Evolutionary conservation across 345 rosid genomes (phyloP).

Genomic region (Lepidium africanum): DNA sequence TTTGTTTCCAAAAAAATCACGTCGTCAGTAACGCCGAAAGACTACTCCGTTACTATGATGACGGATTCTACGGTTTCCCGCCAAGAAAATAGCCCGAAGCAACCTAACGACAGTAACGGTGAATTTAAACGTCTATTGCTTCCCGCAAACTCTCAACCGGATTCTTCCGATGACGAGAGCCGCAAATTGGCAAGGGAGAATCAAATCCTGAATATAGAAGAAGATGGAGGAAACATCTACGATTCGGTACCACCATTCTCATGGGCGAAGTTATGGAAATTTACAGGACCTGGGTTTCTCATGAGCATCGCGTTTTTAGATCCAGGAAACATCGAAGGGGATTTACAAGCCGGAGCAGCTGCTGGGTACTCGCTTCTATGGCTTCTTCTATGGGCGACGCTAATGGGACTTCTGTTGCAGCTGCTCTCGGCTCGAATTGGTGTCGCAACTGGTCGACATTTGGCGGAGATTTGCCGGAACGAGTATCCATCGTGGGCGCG

Average conservation of each 20-base stretch:
- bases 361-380: constrained; percentile 87
- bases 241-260: constrained; percentile 66
- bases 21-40: constrained; percentile 17
- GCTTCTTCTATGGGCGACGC: constrained; percentile 87
- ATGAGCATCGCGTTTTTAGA: constrained; percentile 93
- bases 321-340: constrained; percentile 94
- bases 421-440: constrained; percentile 83
- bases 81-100: constrained; percentile 18
- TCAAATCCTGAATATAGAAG: constrained; percentile 39
- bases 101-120: constrained; percentile 24
- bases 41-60: constrained; percentile 17
- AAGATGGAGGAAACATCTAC: constrained; percentile 13
- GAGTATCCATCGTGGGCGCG: constrained; percentile 84
- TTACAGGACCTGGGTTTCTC: constrained; percentile 90
- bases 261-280: constrained; percentile 85
- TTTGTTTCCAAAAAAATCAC: too few species aligned
- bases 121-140: constrained; percentile 43
- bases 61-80: constrained; percentile 24
- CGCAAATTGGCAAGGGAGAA: constrained; percentile 42
- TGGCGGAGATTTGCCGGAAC: constrained; percentile 82
- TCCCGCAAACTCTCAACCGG: constrained; percentile 7
- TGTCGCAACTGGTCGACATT: constrained; percentile 75
- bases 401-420: constrained; percentile 78
- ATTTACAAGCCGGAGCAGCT: constrained; percentile 85
- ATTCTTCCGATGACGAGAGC: background rate